Base-by-base conservation (phyloP, 495 filamentous ascomycete species). In the Annulohypoxylon nitens region DNA sequence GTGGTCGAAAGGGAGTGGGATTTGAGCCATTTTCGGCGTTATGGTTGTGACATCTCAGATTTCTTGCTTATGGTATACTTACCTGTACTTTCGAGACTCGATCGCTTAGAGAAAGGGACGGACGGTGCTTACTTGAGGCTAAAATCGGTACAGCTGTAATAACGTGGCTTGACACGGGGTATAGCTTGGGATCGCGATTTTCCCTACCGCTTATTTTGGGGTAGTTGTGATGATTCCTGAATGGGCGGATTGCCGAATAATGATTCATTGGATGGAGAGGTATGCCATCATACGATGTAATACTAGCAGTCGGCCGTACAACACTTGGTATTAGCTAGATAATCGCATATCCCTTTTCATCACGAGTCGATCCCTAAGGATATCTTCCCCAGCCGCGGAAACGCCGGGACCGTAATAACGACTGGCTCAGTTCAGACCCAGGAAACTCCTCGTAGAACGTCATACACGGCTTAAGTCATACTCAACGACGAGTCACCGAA, bases 21-120 rank as follows among this genome's bases (percentile, higher is more conserved):
- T 43, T 60, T 60, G 57, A 60, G 57, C 34, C 57, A 60, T 60
- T 60, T 60, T 60, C 26, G 36, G 20, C 4, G 23, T 36, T 43
- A 18, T 25, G 9, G 20, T 43, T 43, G 33, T 4, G 18, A 34
- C n/a, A 34, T 55, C 51, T 34, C 14, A 26, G 12, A 55, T 26
- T 33, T 34, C 51, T 16, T 18, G 16, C 50, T 57, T 57, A 37
- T 37, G 18, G 11, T 33, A 37, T 57, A 16, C 53, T 33, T 18
- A 36, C 53, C 53, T 18, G 10, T 57, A 33, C 30, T 37, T 37
- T 57, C 14, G 8, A 36, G n/a, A 33, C 53, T 26, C 53, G 20
- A 57, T n/a, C 5, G 33, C 30, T 14, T n/a, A 20, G 30, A 20
- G 30, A 30, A 30, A 30, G 30, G 30, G 5, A 23, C 20, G 20